A percentile compares a stretch with the other conserved stretches of the same genome.
These are phyloP conservation scores for Saccharomyces uvarum DNA, from an alignment of 1,139 yeast species.

Conservation along the genomic window DNA sequence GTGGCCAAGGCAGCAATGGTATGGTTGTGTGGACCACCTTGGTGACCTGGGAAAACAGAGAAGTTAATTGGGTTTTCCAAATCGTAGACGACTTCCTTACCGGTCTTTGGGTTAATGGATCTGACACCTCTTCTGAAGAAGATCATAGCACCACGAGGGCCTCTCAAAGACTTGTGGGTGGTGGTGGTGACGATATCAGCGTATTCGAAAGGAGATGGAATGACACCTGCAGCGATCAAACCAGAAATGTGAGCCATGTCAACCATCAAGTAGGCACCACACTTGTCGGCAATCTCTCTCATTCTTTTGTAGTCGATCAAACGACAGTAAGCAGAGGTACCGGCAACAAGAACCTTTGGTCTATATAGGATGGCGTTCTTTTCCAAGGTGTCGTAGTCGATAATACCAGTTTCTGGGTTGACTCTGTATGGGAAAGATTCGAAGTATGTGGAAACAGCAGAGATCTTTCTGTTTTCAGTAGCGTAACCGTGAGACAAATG, in stretches of 20 bases:
- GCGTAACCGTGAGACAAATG: slow-evolving; percentile 98
- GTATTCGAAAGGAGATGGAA: slow-evolving; percentile 91
- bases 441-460: slow-evolving; percentile 91
- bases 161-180: slow-evolving; percentile 95
- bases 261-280: slow-evolving; percentile 90
- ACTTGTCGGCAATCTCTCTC: slow-evolving; percentile 93
- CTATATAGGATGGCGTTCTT: slow-evolving; percentile 83
- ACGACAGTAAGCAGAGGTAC: slow-evolving; percentile 96
- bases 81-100: slow-evolving; percentile 81
- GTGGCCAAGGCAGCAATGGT: slow-evolving; percentile 96
- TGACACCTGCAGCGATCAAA: slow-evolving; percentile 90
- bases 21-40: slow-evolving; percentile 99
- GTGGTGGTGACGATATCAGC: slow-evolving; percentile 98
- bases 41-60: slow-evolving; percentile 99
- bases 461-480: slow-evolving; percentile 88
- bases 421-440: slow-evolving; percentile 98
- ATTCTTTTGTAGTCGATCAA: slow-evolving; percentile 89
- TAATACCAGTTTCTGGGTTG: slow-evolving; percentile 81
- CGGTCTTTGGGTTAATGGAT: slow-evolving; percentile 81
- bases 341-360: slow-evolving; percentile 94
- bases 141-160: slow-evolving; percentile 99
- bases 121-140: slow-evolving; percentile 96
- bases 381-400: slow-evolving; percentile 91
- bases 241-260: slow-evolving; percentile 99
- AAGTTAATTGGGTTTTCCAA: slow-evolving; percentile 93